Evolutionary conservation across 805 yeast genomes (phyloP).

Genomic region (Priceomyces medius): DNA sequence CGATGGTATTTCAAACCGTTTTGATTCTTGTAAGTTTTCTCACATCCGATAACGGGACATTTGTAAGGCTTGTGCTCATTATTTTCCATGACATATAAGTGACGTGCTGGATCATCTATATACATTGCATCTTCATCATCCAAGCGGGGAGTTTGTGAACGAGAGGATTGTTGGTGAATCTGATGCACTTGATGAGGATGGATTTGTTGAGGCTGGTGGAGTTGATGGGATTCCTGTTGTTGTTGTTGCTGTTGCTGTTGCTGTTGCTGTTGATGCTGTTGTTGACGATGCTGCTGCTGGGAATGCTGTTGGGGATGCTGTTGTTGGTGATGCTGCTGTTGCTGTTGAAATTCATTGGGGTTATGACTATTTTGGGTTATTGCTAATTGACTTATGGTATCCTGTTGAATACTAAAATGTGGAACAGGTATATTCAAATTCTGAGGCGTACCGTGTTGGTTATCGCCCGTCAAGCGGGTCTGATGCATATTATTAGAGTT

Average conservation of each 20-base stretch:
- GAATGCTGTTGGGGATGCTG: slow-evolving; percentile 11
- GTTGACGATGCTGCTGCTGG: slow-evolving; percentile 13
- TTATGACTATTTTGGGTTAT: slow-evolving; percentile 9
- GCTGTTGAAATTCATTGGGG: slow-evolving; percentile 2
- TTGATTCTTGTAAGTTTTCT: slow-evolving; percentile 95
- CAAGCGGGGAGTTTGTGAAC: slow-evolving; percentile 30
- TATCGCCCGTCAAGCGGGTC: slow-evolving; percentile 2
- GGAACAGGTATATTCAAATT: slow-evolving; percentile 17
- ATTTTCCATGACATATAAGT: slow-evolving; percentile 85
- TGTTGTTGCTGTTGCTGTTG: slow-evolving; percentile 15
- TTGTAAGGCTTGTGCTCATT: slow-evolving; percentile 93
- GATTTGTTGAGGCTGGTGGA: slow-evolving; percentile 12
- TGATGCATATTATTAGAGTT: slow-evolving; percentile 16
- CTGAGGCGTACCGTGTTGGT: slow-evolving; percentile 6
- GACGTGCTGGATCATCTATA: slow-evolving; percentile 96
- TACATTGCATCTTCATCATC: slow-evolving; percentile 72
- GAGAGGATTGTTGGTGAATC: slow-evolving; percentile 12
- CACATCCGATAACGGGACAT: slow-evolving; percentile 98
- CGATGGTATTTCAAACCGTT: slow-evolving; percentile 96
- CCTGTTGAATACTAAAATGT: slow-evolving; percentile 26
- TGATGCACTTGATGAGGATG: slow-evolving; percentile 16
- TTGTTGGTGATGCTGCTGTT: slow-evolving; percentile 16
- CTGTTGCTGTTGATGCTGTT: slow-evolving; percentile 16
- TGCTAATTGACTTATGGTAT: slow-evolving; percentile 18
- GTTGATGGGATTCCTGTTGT: slow-evolving; percentile 14